A percentile compares a stretch with the other conserved stretches of the same genome.
These are phyloP conservation scores for Urtica urens DNA, from an alignment of 306 rosid species.

Conservation along the genomic window DNA sequence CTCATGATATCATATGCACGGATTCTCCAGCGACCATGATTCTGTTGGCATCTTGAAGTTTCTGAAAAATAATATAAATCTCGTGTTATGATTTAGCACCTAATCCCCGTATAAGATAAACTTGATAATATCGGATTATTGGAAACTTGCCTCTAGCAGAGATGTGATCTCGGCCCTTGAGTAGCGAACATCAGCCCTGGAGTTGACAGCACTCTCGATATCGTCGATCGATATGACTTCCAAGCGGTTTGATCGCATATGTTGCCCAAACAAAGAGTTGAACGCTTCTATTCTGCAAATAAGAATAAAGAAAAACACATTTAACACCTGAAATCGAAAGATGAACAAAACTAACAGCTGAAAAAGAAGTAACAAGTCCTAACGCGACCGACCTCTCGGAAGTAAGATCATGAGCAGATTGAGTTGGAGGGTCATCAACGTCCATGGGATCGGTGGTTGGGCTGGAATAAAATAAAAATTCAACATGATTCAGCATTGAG, in stretches of 20 bases:
- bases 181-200: conserved; percentile 34
- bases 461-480: conserved; percentile 21
- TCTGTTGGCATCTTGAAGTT: conserved; percentile 75
- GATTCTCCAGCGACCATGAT: conserved; percentile 59
- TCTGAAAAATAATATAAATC: conserved; percentile 39
- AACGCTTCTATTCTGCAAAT: conserved; percentile 61
- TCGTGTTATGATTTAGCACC: not conserved
- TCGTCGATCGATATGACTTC: conserved; percentile 54
- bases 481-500: no score
- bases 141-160: conserved; percentile 55
- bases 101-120: not conserved
- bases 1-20: conserved; percentile 69
- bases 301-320: not conserved
- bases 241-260: conserved; percentile 63
- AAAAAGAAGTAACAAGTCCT: conserved; percentile 8
- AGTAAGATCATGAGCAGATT: conserved; percentile 39
- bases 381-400: conserved; percentile 48
- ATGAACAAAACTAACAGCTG: not conserved
- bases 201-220: conserved; percentile 50
- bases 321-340: not conserved
- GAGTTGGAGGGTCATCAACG: conserved; percentile 46
- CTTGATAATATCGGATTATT: not conserved
- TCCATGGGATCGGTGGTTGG: conserved; percentile 59
- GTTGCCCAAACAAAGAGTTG: conserved; percentile 68
- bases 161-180: conserved; percentile 41